phyloP scores from a whole-genome alignment of 2,329 filamentous ascomycete species.

The Bipolaris zeicola region DNA sequence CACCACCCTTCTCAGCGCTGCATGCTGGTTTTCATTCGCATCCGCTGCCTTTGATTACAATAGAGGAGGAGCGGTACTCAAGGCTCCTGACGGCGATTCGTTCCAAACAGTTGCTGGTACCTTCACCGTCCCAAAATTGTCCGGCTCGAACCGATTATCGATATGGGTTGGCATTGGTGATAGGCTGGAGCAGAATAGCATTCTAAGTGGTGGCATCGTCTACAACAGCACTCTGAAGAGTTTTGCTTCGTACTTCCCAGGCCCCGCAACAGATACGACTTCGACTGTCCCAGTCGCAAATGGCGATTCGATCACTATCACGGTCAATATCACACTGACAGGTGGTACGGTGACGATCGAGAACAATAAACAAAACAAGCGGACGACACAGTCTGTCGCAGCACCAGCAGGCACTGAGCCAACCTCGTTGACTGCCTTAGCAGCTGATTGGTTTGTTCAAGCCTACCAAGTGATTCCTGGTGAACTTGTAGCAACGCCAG shows the following conservation, averaged over 20 bases:
- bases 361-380: slow-evolving; percentile 33
- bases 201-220: slow-evolving; percentile 30
- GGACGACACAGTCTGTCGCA: slow-evolving; percentile 21
- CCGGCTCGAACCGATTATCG: slow-evolving; percentile 26
- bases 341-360: slow-evolving; percentile 32
- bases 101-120: slow-evolving; percentile 31
- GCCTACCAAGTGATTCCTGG: slow-evolving; percentile 30
- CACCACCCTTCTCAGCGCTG: slow-evolving; percentile 9
- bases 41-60: slow-evolving; percentile 34
- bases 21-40: slow-evolving; percentile 17
- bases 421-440: slow-evolving; percentile 20
- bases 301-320: slow-evolving; percentile 29
- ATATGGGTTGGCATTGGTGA: slow-evolving; percentile 37
- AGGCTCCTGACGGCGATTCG: slow-evolving; percentile 31
- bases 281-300: slow-evolving; percentile 24
- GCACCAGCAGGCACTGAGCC: slow-evolving; percentile 22
- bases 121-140: slow-evolving; percentile 29
- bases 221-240: slow-evolving; percentile 28
- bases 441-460: slow-evolving; percentile 35
- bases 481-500: slow-evolving; percentile 28
- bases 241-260: slow-evolving; percentile 31
- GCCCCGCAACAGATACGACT: slow-evolving; percentile 24
- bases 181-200: slow-evolving; percentile 24
- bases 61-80: slow-evolving; percentile 31
- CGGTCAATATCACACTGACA: slow-evolving; percentile 15